These are phyloP conservation scores for Aegilops tauschii DNA, from an alignment of 176 grass and related monocot genomes.

Conservation along the genomic window DNA sequence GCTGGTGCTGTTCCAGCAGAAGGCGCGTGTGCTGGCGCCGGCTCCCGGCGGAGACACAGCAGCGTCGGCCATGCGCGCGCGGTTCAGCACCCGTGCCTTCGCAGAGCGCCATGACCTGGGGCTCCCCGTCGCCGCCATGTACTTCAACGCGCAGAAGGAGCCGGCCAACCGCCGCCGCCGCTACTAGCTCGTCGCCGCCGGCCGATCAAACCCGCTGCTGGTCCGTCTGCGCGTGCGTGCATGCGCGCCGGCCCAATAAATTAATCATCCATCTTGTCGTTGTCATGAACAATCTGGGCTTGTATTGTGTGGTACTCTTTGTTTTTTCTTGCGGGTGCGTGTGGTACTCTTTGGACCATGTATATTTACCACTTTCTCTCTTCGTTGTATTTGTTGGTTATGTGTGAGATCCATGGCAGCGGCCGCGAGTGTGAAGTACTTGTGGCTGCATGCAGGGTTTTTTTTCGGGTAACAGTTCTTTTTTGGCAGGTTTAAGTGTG, in stretches of 20 bases:
- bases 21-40: slow-evolving; percentile 17
- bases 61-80: slow-evolving; percentile 4
- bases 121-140: slow-evolving; percentile 65
- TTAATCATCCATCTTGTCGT: not conserved
- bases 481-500: not conserved
- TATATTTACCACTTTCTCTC: not conserved
- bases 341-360: not conserved
- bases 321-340: too few relatives aligned
- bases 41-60: not conserved
- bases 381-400: not conserved
- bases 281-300: not conserved
- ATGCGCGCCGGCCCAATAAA: not conserved
- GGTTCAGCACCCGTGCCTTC: slow-evolving; percentile 75
- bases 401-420: not conserved
- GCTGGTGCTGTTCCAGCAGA: slow-evolving; percentile 73
- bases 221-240: not conserved
- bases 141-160: slow-evolving; percentile 93
- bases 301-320: not conserved
- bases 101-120: slow-evolving; percentile 53
- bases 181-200: not conserved
- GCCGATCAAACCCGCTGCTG: not conserved
- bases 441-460: not conserved
- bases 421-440: not conserved
- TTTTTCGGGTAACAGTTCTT: not conserved
- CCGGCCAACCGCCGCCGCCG: slow-evolving; percentile 50